phyloP scores from a whole-genome alignment of 1,284 basidiomycete species.

The Meira nashicola region DNA sequence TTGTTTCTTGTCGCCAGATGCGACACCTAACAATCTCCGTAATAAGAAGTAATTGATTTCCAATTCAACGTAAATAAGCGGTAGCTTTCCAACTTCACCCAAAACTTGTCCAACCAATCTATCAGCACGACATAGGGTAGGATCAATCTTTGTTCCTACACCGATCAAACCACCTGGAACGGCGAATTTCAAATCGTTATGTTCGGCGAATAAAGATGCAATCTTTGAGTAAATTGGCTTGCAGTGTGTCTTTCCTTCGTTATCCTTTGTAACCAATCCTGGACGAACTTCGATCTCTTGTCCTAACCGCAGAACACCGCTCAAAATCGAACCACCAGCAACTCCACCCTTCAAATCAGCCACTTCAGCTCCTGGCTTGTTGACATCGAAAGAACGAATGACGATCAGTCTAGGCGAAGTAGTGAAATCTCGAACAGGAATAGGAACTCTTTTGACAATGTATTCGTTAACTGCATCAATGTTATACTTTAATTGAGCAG shows the following conservation, averaged over 20 bases:
- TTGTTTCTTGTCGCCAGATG: slow-evolving; percentile 96
- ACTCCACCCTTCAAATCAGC: slow-evolving; percentile 97
- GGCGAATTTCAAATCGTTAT: slow-evolving; percentile 87
- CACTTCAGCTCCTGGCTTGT: slow-evolving; percentile 95
- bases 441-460: slow-evolving; percentile 92
- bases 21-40: slow-evolving; percentile 90
- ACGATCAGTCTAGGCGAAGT: slow-evolving; percentile 90
- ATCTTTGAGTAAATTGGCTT: slow-evolving; percentile 89
- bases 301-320: slow-evolving; percentile 80
- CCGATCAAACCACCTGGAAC: slow-evolving; percentile 97
- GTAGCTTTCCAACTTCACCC: slow-evolving; percentile 85
- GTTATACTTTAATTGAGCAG: slow-evolving; percentile 97
- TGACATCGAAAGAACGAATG: slow-evolving; percentile 99
- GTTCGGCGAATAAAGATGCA: slow-evolving; percentile 87
- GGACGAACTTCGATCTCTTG: slow-evolving; percentile 96
- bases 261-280: slow-evolving; percentile 93
- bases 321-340: slow-evolving; percentile 91
- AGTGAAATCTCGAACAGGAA: slow-evolving; percentile 86
- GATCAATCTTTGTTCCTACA: slow-evolving; percentile 94
- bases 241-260: slow-evolving; percentile 81
- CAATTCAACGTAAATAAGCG: slow-evolving; percentile 84
- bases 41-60: slow-evolving; percentile 66
- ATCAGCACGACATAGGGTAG: slow-evolving; percentile 93
- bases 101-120: slow-evolving; percentile 92
- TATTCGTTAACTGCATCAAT: slow-evolving; percentile 99